Evolutionary conservation across 208 protist species (phyloP).

Genomic region (Wallacemonas sp.): DNA sequence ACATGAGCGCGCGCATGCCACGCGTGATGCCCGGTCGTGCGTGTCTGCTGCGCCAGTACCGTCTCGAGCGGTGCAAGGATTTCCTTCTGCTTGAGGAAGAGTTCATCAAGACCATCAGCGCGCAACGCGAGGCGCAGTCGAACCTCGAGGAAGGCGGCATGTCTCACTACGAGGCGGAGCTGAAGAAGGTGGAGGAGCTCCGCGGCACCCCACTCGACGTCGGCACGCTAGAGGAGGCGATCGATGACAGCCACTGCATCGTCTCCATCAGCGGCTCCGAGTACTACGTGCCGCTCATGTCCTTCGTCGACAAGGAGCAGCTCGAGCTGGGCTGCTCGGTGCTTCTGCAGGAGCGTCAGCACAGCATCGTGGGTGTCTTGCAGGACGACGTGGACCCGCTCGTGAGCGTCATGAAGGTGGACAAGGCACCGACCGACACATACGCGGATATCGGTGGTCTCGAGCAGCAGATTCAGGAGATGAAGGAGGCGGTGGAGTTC

Average conservation of each 20-base stretch:
- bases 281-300: slow-evolving; percentile 99
- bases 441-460: slow-evolving; percentile 99
- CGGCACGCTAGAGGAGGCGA: slow-evolving; percentile 99
- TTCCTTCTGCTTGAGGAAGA: slow-evolving; percentile 99
- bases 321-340: slow-evolving; percentile 97
- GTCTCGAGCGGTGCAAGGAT: slow-evolving; percentile 99
- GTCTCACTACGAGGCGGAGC: slow-evolving; percentile 93
- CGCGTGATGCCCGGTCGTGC: slow-evolving; percentile 95
- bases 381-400: slow-evolving; percentile 98
- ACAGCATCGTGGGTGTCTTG: slow-evolving; percentile 98
- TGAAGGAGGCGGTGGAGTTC: slow-evolving; percentile 99
- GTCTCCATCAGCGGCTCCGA: slow-evolving; percentile 96
- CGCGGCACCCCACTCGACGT: slow-evolving; percentile 98
- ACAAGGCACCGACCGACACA: slow-evolving; percentile 99
- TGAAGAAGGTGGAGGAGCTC: slow-evolving; percentile 97
- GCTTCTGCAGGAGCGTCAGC: slow-evolving; percentile 97
- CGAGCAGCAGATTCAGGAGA: slow-evolving; percentile 99
- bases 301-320: slow-evolving; percentile 99
- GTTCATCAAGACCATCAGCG: slow-evolving; percentile 94
- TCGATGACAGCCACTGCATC: slow-evolving; percentile 99
- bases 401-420: slow-evolving; percentile 99
- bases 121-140: slow-evolving; percentile 78
- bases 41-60: slow-evolving; percentile 97
- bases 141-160: slow-evolving; percentile 80
- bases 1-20: slow-evolving; percentile 75